Percentiles rank a stretch among this genome's conserved stretches.
phyloP scores from a whole-genome alignment of 768 basidiomycete genomes.

The Chalciporus piperatus region DNA sequence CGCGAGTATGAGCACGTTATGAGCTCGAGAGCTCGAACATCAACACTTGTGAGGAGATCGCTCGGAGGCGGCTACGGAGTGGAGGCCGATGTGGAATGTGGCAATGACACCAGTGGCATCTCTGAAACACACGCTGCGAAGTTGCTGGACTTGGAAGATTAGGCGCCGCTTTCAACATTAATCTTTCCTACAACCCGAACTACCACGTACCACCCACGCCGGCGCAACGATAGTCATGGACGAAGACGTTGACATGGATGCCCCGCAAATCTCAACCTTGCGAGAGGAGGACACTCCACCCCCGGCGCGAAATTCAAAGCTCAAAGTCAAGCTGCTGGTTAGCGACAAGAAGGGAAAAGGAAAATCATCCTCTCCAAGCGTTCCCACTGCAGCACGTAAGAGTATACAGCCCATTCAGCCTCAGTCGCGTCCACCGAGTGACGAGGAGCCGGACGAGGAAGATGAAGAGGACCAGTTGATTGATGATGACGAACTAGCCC shows the following conservation, averaged over 20 bases:
- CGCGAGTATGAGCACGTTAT: too few relatives aligned
- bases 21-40: too few relatives aligned
- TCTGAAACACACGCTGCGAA: too few relatives aligned
- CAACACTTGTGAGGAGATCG: too few relatives aligned
- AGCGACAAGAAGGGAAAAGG: conserved; percentile 41
- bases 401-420: conserved; percentile 13
- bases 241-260: conserved; percentile 65
- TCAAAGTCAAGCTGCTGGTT: conserved; percentile 51
- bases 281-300: conserved; percentile 72
- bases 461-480: conserved; percentile 79
- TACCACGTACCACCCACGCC: not conserved
- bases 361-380: conserved; percentile 33
- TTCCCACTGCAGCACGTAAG: conserved; percentile 21
- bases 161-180: not conserved
- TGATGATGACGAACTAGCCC: conserved; percentile 53
- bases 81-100: too few relatives aligned
- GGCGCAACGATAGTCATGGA: conserved; percentile 26
- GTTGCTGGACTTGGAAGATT: not conserved
- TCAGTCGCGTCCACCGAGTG: conserved; percentile 25
- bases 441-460: conserved; percentile 60
- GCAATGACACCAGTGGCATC: too few relatives aligned
- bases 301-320: conserved; percentile 41
- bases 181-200: conserved; percentile 1
- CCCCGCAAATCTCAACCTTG: conserved; percentile 79
- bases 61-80: too few relatives aligned